Evolutionary conservation across 202 grass and related monocot genomes (phyloP), one percentile per base, ranked within the genome.

Genomic region (Schoenoplectus tabernaemontani): DNA sequence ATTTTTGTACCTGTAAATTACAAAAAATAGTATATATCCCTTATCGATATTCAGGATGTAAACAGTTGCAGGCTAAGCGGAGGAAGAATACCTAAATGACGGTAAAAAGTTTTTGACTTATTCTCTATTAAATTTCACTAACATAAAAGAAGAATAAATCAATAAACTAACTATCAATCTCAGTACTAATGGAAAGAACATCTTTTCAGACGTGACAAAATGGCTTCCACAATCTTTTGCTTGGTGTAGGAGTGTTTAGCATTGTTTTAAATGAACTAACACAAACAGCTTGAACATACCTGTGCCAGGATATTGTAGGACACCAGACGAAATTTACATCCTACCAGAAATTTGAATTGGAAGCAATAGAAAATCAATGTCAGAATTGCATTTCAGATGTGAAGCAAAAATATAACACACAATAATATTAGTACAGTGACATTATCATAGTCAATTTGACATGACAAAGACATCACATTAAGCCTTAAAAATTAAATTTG

Each of bases 221-320:
- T 44, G 41, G 10, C 66, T 43, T 69, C 17, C 0, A 15, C 15
- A 17, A 51, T 3, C 48, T 51, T 15, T 13, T 16, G 13, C 48
- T 51, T 51, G 15, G 37, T 15, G 2, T 16, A 51, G 13, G 48
- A 51, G 48, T 12, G 17, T 51, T 13, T 2, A 0, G 13, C 8
- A 44, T 39, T 24, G 1, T 48, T 1, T 72, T 72, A 51, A 48
- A 30, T 74, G 24, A 37, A n/a, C n/a, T n/a, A n/a, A n/a, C 60
- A 38, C 30, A 43, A 61, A 5, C 80, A 78, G 9, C 42, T 57
- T 62, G 43, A 33, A 74, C 69, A 42, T 85, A 97, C 91, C 94
- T 97, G 94, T 5, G 94, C 94, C 59, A 97, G 83, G 76, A 97
- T 92, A 78, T 97, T 97, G 78, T 97, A 97, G 10, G 94, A 93